These are phyloP conservation scores for Camellia oleifera DNA, from an alignment of 179 eudicot genomes.

Conservation along the genomic window DNA sequence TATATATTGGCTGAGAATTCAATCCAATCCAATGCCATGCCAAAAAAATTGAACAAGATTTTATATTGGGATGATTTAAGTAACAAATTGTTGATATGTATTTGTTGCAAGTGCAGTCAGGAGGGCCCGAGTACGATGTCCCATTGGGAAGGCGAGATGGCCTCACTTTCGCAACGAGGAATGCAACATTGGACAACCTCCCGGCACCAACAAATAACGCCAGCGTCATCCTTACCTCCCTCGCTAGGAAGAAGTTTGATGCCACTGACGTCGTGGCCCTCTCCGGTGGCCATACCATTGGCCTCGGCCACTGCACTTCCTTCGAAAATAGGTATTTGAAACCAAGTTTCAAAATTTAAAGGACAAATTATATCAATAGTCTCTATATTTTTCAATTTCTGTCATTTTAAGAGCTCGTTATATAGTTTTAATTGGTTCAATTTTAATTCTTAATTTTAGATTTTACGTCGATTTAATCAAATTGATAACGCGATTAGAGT, in stretches of 20 bases:
- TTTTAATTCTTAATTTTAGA: too few species aligned
- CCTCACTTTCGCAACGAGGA: slow-evolving; percentile 35
- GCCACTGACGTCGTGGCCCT: slow-evolving; percentile 59
- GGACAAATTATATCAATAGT: too few species aligned
- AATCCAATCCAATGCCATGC: too few species aligned
- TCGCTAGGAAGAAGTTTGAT: slow-evolving; percentile 42
- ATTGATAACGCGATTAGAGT: too few species aligned
- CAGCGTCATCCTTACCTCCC: slow-evolving; percentile 30
- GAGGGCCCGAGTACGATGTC: slow-evolving; percentile 57
- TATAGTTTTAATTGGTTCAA: too few species aligned
- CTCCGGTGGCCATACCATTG: slow-evolving; percentile 64
- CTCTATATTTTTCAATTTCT: too few species aligned
- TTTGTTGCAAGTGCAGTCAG: slow-evolving; percentile 38
- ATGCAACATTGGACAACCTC: slow-evolving; percentile 32
- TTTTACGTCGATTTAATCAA: too few species aligned
- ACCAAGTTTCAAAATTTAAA: too few species aligned
- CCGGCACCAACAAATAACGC: slow-evolving; percentile 53
- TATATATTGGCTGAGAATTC: too few species aligned
- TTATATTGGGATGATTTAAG: background rate
- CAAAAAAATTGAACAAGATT: too few species aligned
- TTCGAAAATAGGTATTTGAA: slow-evolving; percentile 8
- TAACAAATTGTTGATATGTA: background rate
- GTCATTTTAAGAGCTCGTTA: too few species aligned
- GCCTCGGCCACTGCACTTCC: slow-evolving; percentile 42
- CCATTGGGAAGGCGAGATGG: slow-evolving; percentile 77